Percentiles rank a stretch among this genome's conserved stretches.
phyloP scores from a whole-genome alignment of 2,329 filamentous ascomycete species.

The Xylariaceae sp. region DNA sequence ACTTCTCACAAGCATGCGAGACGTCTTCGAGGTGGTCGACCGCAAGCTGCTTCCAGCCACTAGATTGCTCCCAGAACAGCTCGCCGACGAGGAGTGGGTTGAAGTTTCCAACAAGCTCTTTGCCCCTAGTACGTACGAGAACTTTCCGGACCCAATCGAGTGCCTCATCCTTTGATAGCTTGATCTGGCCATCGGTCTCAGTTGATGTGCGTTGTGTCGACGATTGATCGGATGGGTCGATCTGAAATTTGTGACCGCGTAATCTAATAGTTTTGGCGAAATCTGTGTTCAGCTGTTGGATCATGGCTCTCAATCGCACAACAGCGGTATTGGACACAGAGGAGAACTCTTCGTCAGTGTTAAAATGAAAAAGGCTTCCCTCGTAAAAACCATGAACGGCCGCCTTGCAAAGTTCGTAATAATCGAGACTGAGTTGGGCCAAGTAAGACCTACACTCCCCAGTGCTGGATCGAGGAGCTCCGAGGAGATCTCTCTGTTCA shows the following conservation, averaged over 20 bases:
- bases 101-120: conserved; percentile 37
- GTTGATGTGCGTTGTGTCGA: conserved; percentile 23
- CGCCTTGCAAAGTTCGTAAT: conserved; percentile 30
- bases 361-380: conserved; percentile 26
- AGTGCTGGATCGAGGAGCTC: background rate
- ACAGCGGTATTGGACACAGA: conserved; percentile 15
- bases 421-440: conserved; percentile 27
- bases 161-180: conserved; percentile 4
- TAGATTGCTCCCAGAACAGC: conserved; percentile 39
- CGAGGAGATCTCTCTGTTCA: background rate
- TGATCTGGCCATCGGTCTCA: background rate
- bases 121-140: conserved; percentile 26
- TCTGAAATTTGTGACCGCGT: conserved; percentile 18
- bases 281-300: conserved; percentile 17
- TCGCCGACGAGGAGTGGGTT: conserved; percentile 38
- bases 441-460: conserved; percentile 8
- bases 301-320: conserved; percentile 27
- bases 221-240: background rate
- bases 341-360: conserved; percentile 17
- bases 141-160: conserved; percentile 5
- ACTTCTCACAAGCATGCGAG: background rate
- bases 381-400: conserved; percentile 34
- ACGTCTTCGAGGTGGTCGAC: conserved; percentile 13
- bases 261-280: background rate
- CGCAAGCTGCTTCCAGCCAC: conserved; percentile 34